A percentile compares a stretch with the other conserved stretches of the same genome.
Conservation (phyloP, 192 early-diverging fungal species). For the Mortierella antarctica region DNA sequence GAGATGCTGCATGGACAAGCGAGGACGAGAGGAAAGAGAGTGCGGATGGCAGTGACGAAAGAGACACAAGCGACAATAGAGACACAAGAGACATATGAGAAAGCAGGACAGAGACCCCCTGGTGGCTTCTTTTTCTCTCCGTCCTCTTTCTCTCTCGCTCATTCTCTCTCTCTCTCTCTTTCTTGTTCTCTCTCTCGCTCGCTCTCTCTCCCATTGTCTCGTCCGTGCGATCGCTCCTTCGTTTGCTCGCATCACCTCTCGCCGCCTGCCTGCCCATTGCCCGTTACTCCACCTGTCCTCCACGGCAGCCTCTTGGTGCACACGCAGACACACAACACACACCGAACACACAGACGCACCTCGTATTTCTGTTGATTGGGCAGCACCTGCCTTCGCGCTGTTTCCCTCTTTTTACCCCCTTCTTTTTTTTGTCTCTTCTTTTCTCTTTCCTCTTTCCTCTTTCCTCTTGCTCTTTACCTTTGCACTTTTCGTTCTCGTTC, state of each 20-base stretch:
- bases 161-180: background rate
- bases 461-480: background rate
- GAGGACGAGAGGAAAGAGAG: too few species aligned
- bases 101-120: background rate
- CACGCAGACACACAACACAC: background rate
- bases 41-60: too few species aligned
- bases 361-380: constrained; percentile 16
- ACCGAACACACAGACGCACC: background rate
- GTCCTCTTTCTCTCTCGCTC: background rate
- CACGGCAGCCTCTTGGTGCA: too few species aligned
- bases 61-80: too few species aligned
- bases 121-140: background rate
- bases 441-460: background rate
- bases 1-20: too few species aligned
- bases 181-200: background rate
- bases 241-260: background rate
- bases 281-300: too few species aligned
- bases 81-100: too few species aligned
- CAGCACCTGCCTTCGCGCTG: background rate
- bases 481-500: background rate
- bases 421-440: background rate
- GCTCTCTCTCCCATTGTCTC: background rate
- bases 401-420: background rate
- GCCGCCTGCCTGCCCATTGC: background rate
- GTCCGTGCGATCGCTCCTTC: background rate